These are phyloP conservation scores for Primulina eburnea DNA, from an alignment of 257 asterid genomes.

Conservation along the genomic window DNA sequence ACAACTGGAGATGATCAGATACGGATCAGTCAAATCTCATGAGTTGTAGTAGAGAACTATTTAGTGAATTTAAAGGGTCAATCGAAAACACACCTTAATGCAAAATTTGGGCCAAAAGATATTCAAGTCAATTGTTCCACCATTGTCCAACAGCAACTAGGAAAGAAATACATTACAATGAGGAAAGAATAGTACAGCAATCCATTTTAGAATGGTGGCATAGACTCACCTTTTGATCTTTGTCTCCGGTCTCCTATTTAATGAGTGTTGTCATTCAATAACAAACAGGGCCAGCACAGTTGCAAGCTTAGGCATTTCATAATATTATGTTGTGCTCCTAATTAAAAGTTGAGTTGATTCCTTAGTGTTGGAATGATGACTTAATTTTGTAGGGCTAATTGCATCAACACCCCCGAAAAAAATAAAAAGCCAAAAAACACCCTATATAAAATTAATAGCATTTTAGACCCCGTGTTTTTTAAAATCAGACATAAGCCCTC, in stretches of 20 bases:
- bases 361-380: background rate
- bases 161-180: conserved; percentile 27
- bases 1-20: conserved; percentile 25
- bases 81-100: conserved; percentile 26
- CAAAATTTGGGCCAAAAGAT: conserved; percentile 43
- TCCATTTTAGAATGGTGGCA: background rate
- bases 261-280: background rate
- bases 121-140: conserved; percentile 46
- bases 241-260: background rate
- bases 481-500: too few relatives aligned
- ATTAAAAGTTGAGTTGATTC: background rate
- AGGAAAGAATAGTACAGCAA: conserved; percentile 9
- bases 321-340: background rate
- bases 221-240: background rate
- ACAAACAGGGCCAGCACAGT: background rate
- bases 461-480: too few relatives aligned
- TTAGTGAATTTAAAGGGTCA: conserved; percentile 22
- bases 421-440: too few relatives aligned
- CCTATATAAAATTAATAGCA: too few relatives aligned
- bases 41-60: conserved; percentile 20
- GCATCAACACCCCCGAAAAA: too few relatives aligned
- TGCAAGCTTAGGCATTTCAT: background rate
- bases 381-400: background rate
- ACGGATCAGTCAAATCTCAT: conserved; percentile 22
- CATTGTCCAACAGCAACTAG: conserved; percentile 27